Conservation (phyloP, 164 flowering plant species). For the Malania oleifera region DNA sequence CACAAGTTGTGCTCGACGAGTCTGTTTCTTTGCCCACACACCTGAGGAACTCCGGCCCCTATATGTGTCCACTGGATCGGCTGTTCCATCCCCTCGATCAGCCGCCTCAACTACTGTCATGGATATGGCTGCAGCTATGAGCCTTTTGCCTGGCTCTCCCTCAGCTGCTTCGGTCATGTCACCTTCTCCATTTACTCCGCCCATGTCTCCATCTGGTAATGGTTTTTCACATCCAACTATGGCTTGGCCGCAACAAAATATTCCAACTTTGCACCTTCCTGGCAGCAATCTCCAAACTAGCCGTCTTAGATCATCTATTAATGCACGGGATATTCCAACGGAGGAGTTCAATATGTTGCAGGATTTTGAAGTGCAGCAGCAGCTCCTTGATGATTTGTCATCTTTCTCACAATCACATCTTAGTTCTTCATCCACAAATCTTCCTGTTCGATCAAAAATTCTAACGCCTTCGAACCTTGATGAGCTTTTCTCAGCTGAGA, state of each 20-base stretch:
- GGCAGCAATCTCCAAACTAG: constrained; percentile 13
- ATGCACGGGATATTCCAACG: constrained; percentile 5
- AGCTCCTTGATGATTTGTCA: constrained; percentile 9
- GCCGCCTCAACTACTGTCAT: constrained; percentile 7
- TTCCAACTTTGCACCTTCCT: constrained; percentile 11
- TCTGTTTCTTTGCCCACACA: constrained; percentile 2
- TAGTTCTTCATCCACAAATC: neutral
- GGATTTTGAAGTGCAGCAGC: constrained; percentile 11
- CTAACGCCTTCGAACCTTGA: constrained; percentile 1
- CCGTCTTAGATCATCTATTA: constrained; percentile 8
- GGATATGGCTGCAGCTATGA: constrained; percentile 15
- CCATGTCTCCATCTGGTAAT: constrained; percentile 5
- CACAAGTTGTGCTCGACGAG: neutral
- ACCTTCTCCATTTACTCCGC: constrained; percentile 11
- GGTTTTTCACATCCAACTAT: constrained; percentile 3
- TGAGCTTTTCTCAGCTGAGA: constrained; percentile 2
- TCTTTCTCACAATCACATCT: constrained; percentile 7
- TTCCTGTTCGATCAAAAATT: neutral
- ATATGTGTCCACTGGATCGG: constrained; percentile 11
- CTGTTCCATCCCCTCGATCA: constrained; percentile 10
- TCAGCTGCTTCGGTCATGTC: constrained; percentile 14
- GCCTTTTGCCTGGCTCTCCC: constrained; percentile 11
- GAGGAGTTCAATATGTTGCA: constrained; percentile 11
- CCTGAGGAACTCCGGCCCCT: constrained; percentile 4
- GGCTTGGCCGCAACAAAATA: constrained; percentile 13